Conservation (phyloP, 768 basidiomycete genomes). For the Lactarius deliciosus region DNA sequence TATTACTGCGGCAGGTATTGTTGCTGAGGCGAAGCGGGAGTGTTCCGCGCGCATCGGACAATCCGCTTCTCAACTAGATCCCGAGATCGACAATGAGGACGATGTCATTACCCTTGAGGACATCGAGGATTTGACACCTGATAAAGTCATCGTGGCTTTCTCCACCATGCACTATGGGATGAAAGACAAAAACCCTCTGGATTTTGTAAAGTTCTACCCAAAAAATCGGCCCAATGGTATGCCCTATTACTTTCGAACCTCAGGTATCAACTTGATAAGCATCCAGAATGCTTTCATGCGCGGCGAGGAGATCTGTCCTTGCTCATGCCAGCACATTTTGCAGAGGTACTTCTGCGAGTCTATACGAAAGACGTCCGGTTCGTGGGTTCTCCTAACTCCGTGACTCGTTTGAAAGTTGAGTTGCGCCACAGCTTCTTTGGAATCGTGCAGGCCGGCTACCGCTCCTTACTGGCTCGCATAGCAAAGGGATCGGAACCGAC, state of each 20-base stretch:
- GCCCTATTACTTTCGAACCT: constrained; percentile 10
- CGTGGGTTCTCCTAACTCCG: constrained; percentile 22
- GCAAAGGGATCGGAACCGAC: constrained; percentile 2
- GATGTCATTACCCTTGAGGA: constrained; percentile 29
- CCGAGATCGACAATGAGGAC: constrained; percentile 17
- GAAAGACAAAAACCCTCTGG: constrained; percentile 65
- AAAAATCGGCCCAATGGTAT: constrained; percentile 60
- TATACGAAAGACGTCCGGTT: constrained; percentile 62
- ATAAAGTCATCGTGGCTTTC: constrained; percentile 64
- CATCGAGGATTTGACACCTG: constrained; percentile 40
- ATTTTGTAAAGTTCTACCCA: constrained; percentile 70
- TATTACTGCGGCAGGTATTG: constrained; percentile 42
- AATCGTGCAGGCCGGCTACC: constrained; percentile 68
- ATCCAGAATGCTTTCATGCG: constrained; percentile 46
- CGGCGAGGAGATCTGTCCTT: constrained; percentile 60
- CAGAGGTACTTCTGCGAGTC: constrained; percentile 65
- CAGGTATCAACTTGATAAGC: constrained; percentile 1
- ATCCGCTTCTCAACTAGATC: not conserved
- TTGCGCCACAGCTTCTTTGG: constrained; percentile 46
- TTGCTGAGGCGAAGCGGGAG: constrained; percentile 34
- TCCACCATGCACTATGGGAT: constrained; percentile 76
- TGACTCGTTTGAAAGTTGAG: constrained; percentile 4
- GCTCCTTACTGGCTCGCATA: constrained; percentile 39
- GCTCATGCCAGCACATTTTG: constrained; percentile 63
- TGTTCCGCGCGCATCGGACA: not conserved